A percentile compares a stretch with the other conserved stretches of the same genome.
phyloP scores from a whole-genome alignment of 2,329 filamentous ascomycete species.

The Aspergillus flavus region DNA sequence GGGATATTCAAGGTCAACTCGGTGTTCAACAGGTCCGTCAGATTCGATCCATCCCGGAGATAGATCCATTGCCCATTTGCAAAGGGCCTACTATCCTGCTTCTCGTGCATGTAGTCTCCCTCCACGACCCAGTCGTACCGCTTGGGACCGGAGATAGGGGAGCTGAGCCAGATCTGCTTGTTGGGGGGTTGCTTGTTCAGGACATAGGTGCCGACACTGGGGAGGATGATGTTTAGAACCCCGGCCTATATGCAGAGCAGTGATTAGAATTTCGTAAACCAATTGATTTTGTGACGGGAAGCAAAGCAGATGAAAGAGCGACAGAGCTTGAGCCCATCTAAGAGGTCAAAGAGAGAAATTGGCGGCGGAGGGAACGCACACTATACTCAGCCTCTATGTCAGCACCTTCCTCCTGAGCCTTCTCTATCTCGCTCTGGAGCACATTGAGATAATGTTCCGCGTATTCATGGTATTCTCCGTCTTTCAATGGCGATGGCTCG shows the following conservation, averaged over 20 bases:
- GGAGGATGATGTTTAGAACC: constrained; percentile 75
- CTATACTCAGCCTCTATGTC: constrained; percentile 88
- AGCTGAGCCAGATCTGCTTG: constrained; percentile 96
- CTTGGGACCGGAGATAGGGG: constrained; percentile 87
- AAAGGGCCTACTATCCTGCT: constrained; percentile 66
- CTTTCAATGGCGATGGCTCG: constrained; percentile 66
- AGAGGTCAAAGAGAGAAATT: not conserved
- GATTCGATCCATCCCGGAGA: constrained; percentile 74
- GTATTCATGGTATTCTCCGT: constrained; percentile 73
- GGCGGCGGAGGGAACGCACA: constrained; percentile 55
- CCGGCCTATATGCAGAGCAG: constrained; percentile 66
- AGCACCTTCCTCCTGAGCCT: constrained; percentile 68
- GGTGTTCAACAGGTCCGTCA: constrained; percentile 71
- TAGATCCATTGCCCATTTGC: constrained; percentile 79
- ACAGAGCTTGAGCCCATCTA: not conserved
- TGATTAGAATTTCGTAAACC: not conserved
- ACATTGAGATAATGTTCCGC: constrained; percentile 74
- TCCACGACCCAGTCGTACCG: constrained; percentile 84
- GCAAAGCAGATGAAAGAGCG: not conserved
- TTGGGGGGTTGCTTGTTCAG: constrained; percentile 99
- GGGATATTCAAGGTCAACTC: constrained; percentile 73
- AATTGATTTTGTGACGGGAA: too few species aligned
- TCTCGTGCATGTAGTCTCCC: constrained; percentile 72
- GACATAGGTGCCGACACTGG: constrained; percentile 77
- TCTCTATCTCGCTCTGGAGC: constrained; percentile 66